Base-by-base conservation (phyloP, 495 filamentous ascomycete species). In the Chaetomium cochliodes region DNA sequence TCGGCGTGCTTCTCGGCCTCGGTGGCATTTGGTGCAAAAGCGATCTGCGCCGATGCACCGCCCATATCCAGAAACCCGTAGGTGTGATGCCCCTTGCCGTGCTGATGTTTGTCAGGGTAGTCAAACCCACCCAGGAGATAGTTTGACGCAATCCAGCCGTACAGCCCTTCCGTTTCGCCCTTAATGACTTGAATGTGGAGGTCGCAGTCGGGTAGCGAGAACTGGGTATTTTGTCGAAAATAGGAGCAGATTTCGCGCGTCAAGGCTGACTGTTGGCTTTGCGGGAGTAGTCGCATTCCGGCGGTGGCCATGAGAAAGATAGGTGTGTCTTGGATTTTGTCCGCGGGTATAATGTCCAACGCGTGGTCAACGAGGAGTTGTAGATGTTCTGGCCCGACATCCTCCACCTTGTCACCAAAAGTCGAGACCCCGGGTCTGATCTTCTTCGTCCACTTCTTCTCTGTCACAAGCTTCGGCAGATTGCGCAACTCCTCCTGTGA, bases 61-160 rank as follows among this genome's bases (percentile, higher is more conserved):
- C 94, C 94, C 94, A 99, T 98, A 74, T 99, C 94, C 58, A 99
- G 76, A 73, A 99, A 99, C 0, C 94, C 94, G 74, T 98, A 99
- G 0, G 94, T 99, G 70, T 94, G 90, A 69, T 98, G 94, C 26
- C 86, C 89, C 70, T 97, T 92, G 20, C 92, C 92, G 66, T 86
- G 85, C 22, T 76, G 73, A 68, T 96, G 91, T 26, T 84, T 77
- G 28, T 85, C 80, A 0, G 92, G 90, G n/a, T 83, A 76, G 73
- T 98, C 90, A 67, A 98, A 98, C 2, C 92, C 92, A n/a, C 91
- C 92, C 39, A 99, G 79, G 22, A 99, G 77, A 72, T 98, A 99
- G 72, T 99, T 99, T n/a, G 93, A 88, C 41, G 94, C 94, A 67
- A 98, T 88, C 94, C 94, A 99, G n/a, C 94, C 94, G 68, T 98